These are phyloP conservation scores for Phytophthora cajani DNA, from an alignment of 352 stramenopile genomes.

Conservation along the genomic window DNA sequence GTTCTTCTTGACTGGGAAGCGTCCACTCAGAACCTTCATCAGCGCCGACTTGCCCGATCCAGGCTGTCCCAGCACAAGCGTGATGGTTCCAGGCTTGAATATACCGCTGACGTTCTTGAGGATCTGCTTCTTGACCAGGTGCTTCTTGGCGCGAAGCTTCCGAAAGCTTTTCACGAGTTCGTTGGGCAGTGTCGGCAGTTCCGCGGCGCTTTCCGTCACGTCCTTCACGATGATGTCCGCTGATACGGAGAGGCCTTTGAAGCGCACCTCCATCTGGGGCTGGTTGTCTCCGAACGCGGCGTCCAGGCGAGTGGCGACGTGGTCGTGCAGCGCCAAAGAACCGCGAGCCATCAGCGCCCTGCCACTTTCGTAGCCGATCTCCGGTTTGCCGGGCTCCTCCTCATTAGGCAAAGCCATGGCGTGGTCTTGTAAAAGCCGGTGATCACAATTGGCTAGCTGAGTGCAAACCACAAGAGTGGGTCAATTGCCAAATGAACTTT, in stretches of 20 bases:
- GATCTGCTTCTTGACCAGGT: slow-evolving; percentile 29
- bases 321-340: slow-evolving; percentile 37
- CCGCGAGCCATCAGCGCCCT: slow-evolving; percentile 33
- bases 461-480: not conserved
- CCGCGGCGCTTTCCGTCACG: slow-evolving; percentile 14
- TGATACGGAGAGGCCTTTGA: slow-evolving; percentile 42
- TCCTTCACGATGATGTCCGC: slow-evolving; percentile 38
- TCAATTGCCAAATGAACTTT: slow-evolving; percentile 21
- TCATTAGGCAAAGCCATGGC: slow-evolving; percentile 9
- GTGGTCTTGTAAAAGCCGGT: not conserved
- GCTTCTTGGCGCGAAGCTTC: slow-evolving; percentile 33
- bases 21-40: slow-evolving; percentile 48
- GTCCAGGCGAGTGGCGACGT: slow-evolving; percentile 34
- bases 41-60: slow-evolving; percentile 22
- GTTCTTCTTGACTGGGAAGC: slow-evolving; percentile 41
- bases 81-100: slow-evolving; percentile 15
- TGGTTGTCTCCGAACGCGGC: slow-evolving; percentile 35
- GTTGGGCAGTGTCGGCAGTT: slow-evolving; percentile 44
- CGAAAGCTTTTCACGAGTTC: slow-evolving; percentile 39
- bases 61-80: slow-evolving; percentile 13
- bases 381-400: slow-evolving; percentile 13
- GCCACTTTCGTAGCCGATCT: slow-evolving; percentile 21
- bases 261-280: slow-evolving; percentile 50
- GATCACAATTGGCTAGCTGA: not conserved
- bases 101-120: slow-evolving; percentile 15